These are phyloP conservation scores for Rehmannia glutinosa DNA, from an alignment of 257 asterid species.

Conservation along the genomic window DNA sequence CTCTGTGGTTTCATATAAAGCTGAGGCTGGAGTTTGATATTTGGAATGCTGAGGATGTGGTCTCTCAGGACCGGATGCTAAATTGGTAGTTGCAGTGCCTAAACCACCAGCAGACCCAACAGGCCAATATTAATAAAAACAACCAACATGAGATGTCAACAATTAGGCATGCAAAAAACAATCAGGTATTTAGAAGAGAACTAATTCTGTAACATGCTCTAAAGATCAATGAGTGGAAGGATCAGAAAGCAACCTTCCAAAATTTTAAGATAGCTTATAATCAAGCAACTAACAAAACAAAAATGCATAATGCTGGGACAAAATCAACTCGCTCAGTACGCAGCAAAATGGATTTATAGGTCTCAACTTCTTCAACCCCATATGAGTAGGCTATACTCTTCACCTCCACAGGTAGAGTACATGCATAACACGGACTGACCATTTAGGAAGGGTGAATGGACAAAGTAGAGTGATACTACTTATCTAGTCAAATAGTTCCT, in stretches of 20 bases:
- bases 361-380: background rate
- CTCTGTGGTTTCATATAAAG: slow-evolving; percentile 52
- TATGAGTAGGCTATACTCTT: background rate
- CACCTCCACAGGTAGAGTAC: background rate
- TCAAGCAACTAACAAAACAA: background rate
- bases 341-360: background rate
- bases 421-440: background rate
- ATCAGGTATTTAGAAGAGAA: background rate
- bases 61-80: slow-evolving; percentile 41
- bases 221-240: background rate
- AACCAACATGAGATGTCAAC: background rate
- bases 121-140: background rate
- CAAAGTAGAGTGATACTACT: background rate
- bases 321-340: background rate
- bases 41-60: slow-evolving; percentile 41
- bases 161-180: background rate
- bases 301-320: background rate
- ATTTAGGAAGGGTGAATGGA: background rate
- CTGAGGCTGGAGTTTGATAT: slow-evolving; percentile 70
- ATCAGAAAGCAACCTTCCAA: background rate
- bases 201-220: background rate
- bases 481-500: background rate
- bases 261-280: background rate
- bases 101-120: slow-evolving; percentile 23
- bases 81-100: slow-evolving; percentile 27